phyloP scores from a whole-genome alignment of 345 rosid species.

The Populus euphratica region DNA sequence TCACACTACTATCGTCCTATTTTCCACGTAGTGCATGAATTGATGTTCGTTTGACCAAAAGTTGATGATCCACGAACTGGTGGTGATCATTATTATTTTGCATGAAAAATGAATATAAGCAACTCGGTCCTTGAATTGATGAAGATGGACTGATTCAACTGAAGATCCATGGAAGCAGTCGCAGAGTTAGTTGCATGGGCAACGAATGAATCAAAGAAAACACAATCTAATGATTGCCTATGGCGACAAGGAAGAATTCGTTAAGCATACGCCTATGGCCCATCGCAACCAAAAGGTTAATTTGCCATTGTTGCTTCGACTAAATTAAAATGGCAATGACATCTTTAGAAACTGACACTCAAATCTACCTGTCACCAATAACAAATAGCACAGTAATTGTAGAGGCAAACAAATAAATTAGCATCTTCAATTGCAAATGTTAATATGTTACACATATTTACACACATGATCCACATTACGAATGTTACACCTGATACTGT shows the following conservation, averaged over 20 bases:
- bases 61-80: too few relatives aligned
- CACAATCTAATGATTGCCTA: not conserved
- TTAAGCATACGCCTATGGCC: too few relatives aligned
- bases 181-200: too few relatives aligned
- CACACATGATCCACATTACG: constrained; percentile 12
- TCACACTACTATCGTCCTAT: not conserved
- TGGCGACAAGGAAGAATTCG: too few relatives aligned
- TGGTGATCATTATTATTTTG: too few relatives aligned
- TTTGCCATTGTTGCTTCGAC: not conserved
- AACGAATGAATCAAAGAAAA: not conserved
- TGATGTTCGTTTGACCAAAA: not conserved
- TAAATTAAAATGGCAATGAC: not conserved
- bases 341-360: not conserved
- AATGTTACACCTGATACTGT: constrained; percentile 20
- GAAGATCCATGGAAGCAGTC: not conserved
- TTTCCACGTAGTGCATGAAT: not conserved
- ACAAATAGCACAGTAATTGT: not conserved
- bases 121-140: not conserved
- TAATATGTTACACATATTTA: constrained; percentile 19
- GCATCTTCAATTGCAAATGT: constrained; percentile 28
- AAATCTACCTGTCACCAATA: not conserved
- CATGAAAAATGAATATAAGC: too few relatives aligned
- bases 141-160: not conserved
- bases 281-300: not conserved
- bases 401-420: constrained; percentile 21